Conservation (phyloP, 352 stramenopile species). For the Phytophthora quininea region DNA sequence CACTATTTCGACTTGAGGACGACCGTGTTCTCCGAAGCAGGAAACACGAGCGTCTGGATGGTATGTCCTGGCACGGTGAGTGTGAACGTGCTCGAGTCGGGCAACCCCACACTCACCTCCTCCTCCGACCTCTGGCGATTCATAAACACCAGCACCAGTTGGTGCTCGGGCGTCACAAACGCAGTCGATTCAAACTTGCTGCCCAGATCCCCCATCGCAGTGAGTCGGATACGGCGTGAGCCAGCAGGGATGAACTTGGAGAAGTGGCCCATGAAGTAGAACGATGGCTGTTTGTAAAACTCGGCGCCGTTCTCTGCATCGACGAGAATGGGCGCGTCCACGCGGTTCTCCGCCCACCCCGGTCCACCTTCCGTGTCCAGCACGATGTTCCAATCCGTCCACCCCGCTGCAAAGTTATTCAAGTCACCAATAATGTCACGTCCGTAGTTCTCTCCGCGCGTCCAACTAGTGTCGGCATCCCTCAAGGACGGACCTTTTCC, state of each 20-base stretch:
- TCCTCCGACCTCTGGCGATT: conserved; percentile 48
- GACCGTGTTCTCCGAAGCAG: conserved; percentile 13
- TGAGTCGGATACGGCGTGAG: conserved; percentile 46
- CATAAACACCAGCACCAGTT: conserved; percentile 44
- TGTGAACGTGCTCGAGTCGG: conserved; percentile 20
- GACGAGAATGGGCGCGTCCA: conserved; percentile 77
- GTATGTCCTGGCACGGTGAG: conserved; percentile 15
- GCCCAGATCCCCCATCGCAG: conserved; percentile 21
- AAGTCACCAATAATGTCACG: conserved; percentile 90
- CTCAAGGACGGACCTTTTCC: conserved; percentile 44
- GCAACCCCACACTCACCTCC: conserved; percentile 32
- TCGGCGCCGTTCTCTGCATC: conserved; percentile 54
- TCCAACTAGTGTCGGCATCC: conserved; percentile 50
- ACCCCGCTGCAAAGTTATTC: conserved; percentile 75
- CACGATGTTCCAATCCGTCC: conserved; percentile 90
- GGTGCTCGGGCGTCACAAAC: conserved; percentile 48
- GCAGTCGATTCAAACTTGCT: conserved; percentile 42
- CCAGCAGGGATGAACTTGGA: conserved; percentile 66
- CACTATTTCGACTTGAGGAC: conserved; percentile 10
- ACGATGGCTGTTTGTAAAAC: conserved; percentile 87
- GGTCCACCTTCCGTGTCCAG: conserved; percentile 75
- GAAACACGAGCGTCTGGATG: conserved; percentile 21
- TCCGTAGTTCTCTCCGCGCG: conserved; percentile 73
- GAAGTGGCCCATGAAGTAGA: conserved; percentile 81
- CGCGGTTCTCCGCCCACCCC: conserved; percentile 72